A percentile compares a stretch with the other conserved stretches of the same genome.
Conservation (phyloP, 1,139 yeast genomes). For the Sugiyamaella neomexicana region DNA sequence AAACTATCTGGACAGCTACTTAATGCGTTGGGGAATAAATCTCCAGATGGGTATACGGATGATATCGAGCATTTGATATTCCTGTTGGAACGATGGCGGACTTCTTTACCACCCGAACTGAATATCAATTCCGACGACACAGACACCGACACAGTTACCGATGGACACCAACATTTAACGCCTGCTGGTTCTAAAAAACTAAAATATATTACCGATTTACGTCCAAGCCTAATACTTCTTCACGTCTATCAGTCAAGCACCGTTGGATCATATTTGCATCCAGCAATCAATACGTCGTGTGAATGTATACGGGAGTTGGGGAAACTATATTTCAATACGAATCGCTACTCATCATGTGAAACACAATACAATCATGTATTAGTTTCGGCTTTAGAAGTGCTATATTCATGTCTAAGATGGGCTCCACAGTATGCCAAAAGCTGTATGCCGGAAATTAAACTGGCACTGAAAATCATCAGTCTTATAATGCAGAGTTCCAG, state of each 20-base stretch:
- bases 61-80: conserved; percentile 14
- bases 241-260: conserved; percentile 24
- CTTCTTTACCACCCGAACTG: conserved; percentile 28
- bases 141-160: background rate
- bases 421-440: conserved; percentile 19
- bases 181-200: conserved; percentile 27
- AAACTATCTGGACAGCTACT: conserved; percentile 25
- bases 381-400: conserved; percentile 31
- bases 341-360: conserved; percentile 27
- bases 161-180: conserved; percentile 9
- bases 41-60: background rate
- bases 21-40: conserved; percentile 2
- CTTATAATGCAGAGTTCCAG: conserved; percentile 21
- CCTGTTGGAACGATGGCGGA: conserved; percentile 23
- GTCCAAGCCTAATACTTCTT: conserved; percentile 28
- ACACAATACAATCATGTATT: conserved; percentile 33
- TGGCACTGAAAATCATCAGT: conserved; percentile 23
- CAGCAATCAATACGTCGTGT: conserved; percentile 31
- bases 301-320: conserved; percentile 29
- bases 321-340: conserved; percentile 27
- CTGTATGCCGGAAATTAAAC: conserved; percentile 23
- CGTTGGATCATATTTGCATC: conserved; percentile 22
- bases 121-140: conserved; percentile 9
- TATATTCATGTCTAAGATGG: conserved; percentile 27
- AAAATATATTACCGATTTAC: conserved; percentile 25